Base-by-base conservation (phyloP, 805 yeast species). In the Myxozyma geophila region DNA sequence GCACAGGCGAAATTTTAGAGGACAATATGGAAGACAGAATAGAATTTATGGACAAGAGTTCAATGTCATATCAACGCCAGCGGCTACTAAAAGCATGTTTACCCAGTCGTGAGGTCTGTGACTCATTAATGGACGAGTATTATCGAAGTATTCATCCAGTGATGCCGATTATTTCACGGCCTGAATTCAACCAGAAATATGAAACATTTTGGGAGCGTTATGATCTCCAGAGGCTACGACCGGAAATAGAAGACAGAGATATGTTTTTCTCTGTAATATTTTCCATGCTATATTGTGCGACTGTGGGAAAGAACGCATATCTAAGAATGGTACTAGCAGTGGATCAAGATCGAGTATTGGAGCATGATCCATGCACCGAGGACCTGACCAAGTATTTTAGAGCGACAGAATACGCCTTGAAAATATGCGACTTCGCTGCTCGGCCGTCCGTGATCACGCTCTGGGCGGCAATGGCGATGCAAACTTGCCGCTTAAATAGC, bases 251-350 rank as follows among this genome's bases (percentile, higher is more conserved):
- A 17, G 53, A 46, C 21, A 37, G 41, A 1, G 59, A 55, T 21
- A 55, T 37, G 46, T 55, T 55, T 9, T 55, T 55, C 36, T 36
- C n/a, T n/a, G 59, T 55, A 9, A 46, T 55, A 10, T 55, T 55
- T 33, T 37, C 59, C 17, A 55, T 55, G 59, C 23, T 55, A 15
- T 55, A 43, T 33, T 36, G 46, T 12, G 59, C 52, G 1, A 36
- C 44, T 9, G 35, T 55, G 12, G 59, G 53, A 3, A 28, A 23
- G 15, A 55, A 47, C 37, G 36, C 59, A 33, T 37, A 46, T 10
- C 8, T 46, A 35, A 35, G 39, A 13, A 15, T 33, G 21, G 39
- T 47, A 13, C 53, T 55, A 9, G 17, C 51, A 7, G 50, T 12
- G 1, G 59, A 55, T 46, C 51, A 15, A n/a, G 43, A 43, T 28